Conservation (phyloP, 2,329 filamentous ascomycete species). For the Sporothrix brunneoviolacea region DNA sequence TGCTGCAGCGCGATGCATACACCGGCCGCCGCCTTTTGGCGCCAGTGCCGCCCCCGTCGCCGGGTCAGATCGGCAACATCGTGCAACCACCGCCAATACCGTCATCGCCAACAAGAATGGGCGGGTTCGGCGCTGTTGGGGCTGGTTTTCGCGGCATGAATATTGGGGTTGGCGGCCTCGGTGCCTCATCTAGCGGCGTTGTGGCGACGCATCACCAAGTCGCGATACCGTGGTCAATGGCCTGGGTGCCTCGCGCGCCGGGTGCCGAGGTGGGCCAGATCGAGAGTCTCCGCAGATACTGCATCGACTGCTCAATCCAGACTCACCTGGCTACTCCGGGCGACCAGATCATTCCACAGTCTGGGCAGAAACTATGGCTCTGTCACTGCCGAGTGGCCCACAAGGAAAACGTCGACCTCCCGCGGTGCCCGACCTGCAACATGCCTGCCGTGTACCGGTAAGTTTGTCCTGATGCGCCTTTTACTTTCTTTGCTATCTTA, state of each 20-base stretch:
- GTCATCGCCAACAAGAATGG: neutral
- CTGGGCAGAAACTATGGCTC: constrained; percentile 13
- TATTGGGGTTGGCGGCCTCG: neutral
- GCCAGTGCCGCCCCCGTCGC: neutral
- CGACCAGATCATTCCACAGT: constrained; percentile 9
- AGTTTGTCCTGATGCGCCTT: no score
- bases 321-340: constrained; percentile 9
- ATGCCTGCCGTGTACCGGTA: no score
- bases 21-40: constrained; percentile 15
- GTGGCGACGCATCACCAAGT: neutral
- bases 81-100: constrained; percentile 9
- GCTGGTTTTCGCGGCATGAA: neutral
- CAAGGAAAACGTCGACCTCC: neutral
- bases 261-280: constrained; percentile 16
- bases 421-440: constrained; percentile 11
- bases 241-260: constrained; percentile 13
- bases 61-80: neutral
- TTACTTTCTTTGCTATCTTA: no score
- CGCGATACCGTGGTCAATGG: neutral
- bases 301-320: constrained; percentile 17
- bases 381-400: constrained; percentile 14
- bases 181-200: neutral
- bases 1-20: constrained; percentile 14
- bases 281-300: constrained; percentile 19
- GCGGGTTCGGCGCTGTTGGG: neutral